Evolutionary conservation across 2,329 filamentous ascomycete genomes (phyloP), one percentile per base, ranked within the genome.

Genomic region (Fusarium floridanum): DNA sequence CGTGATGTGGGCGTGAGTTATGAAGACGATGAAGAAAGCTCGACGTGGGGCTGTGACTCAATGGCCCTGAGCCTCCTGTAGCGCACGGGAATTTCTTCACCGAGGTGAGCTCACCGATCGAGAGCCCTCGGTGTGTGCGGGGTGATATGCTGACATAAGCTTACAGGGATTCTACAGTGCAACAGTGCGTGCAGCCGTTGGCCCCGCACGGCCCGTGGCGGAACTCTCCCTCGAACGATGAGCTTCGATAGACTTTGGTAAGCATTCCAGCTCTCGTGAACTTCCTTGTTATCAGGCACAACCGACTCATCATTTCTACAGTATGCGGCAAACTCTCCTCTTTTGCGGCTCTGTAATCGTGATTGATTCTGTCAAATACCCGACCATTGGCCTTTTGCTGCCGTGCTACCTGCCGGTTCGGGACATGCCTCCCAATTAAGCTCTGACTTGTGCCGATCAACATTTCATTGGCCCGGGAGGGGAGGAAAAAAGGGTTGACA

Each of bases 21-120:
- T 74, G 70, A 75, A 73, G 68, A 68, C 68, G 55, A 67, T 60
- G 68, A 71, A 66, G 64, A 43, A 55, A 56, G 65, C 62, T 56
- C 55, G 66, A 62, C 67, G 76, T 72, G 71, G 71, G 67, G 67
- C 68, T 63, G 73, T 82, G 81, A 82, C 78, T 81, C 80, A 81
- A 79, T 78, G 74, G 65, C 67, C 60, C 22, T 61, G 24, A 14
- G 60, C 20, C 56, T 59, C 56, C 27, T 39, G 34, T 36, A 29
- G 22, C 22, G 73, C 56, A 59, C 56, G 36, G 73, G 70, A 77
- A 78, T 73, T 77, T 77, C 77, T 72, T 77, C 78, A 80, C 76
- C 75, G 60, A 62, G 79, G 76, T 80, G 76, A 73, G 68, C 43
- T 72, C 72, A 74, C 64, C 65, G 41, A 20, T 12, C 11, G 34